Conservation (phyloP, 805 yeast species). For the Myxozyma kluyveri region DNA sequence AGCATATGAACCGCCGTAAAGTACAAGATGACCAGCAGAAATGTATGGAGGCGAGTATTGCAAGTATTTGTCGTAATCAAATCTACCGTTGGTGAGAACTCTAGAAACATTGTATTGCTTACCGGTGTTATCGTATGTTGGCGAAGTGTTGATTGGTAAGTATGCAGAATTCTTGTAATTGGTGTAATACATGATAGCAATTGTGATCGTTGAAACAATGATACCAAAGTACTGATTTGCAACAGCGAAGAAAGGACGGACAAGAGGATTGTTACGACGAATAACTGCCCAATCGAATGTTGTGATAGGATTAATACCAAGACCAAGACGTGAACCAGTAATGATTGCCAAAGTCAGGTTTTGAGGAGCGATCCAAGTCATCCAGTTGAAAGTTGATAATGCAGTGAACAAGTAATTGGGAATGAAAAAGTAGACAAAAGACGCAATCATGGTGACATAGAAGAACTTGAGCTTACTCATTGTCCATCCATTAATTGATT, state of each 20-base stretch:
- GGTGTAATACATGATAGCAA: constrained; percentile 52
- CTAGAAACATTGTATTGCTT: constrained; percentile 47
- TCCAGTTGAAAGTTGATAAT: constrained; percentile 56
- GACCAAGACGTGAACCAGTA: constrained; percentile 62
- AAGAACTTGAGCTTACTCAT: constrained; percentile 53
- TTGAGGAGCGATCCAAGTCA: constrained; percentile 60
- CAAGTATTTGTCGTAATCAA: constrained; percentile 49
- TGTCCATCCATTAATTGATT: constrained; percentile 57
- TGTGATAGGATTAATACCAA: constrained; percentile 63
- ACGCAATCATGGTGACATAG: constrained; percentile 40
- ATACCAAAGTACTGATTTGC: constrained; percentile 40
- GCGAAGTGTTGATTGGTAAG: constrained; percentile 48
- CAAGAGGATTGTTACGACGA: constrained; percentile 42
- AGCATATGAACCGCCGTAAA: constrained; percentile 53
- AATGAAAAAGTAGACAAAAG: constrained; percentile 55
- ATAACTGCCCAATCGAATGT: constrained; percentile 59
- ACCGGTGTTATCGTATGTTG: constrained; percentile 36
- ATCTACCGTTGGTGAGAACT: constrained; percentile 47
- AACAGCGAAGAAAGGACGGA: constrained; percentile 45
- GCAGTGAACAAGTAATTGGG: constrained; percentile 62
- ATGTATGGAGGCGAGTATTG: constrained; percentile 60
- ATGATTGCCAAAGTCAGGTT: constrained; percentile 59
- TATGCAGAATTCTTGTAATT: constrained; percentile 46
- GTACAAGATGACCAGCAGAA: constrained; percentile 51
- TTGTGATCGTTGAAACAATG: constrained; percentile 51